Evolutionary conservation across 139 green algal species (phyloP), one percentile per base, ranked within the genome.

Genomic region (Chlorella sorokiniana): DNA sequence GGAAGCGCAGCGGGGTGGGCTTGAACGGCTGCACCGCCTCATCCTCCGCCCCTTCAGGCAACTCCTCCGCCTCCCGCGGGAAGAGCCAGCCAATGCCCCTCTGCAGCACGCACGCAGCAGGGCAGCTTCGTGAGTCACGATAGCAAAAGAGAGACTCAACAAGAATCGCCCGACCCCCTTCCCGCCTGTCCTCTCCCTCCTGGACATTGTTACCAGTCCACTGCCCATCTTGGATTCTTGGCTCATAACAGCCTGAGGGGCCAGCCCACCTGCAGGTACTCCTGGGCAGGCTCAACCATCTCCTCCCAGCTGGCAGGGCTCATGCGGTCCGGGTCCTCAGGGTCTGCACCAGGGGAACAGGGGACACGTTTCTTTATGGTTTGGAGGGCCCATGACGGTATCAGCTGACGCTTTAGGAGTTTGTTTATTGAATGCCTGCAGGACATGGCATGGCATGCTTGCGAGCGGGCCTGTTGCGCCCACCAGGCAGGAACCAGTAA

Each of bases 401-500:
- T n/a, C n/a, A n/a, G n/a, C 48, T 56, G 48, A 56, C 16, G 14
- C 48, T 56, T 56, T 11, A 11, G 16, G 48, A 11, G 48, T 56
- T 56, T 56, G 48, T 56, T 56, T 56, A n/a, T n/a, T n/a, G n/a
- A n/a, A n/a, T n/a, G n/a, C n/a, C n/a, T n/a, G n/a, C n/a, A 59
- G 48, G 14, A 67, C 25, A 16, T 37, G 22, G 59, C 59, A n/a
- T 37, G 7, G 7, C 59, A 67, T 67, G 59, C 59, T 31, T 10
- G 22, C 59, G 11, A 67, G 11, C 20, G 11, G 25, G 22, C 59
- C 16, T 16, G 48, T 16, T 59, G 22, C 59, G 25, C 72, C 11
- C 56, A 69, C 74, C 74, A 3, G 88, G 88, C 54, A 93, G 44
- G 81, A 95, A 96, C 92, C 93, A 97, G 84, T 90, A 88, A 0